Conservation (phyloP, 192 early-diverging fungal genomes). For the Anaeromyces robustus region DNA sequence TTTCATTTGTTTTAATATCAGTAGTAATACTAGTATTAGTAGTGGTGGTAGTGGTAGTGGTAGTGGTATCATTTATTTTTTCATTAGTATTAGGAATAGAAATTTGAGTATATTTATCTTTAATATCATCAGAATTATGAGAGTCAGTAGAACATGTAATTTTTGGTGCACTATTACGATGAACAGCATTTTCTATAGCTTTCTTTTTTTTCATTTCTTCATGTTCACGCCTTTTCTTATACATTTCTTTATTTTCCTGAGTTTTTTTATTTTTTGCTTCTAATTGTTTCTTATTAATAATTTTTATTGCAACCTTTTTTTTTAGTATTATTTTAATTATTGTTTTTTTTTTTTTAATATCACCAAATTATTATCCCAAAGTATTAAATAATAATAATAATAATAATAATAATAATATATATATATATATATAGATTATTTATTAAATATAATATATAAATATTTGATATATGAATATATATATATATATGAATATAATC, state of each 20-base stretch:
- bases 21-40: too few relatives aligned
- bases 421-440: neutral
- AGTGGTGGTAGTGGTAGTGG: too few relatives aligned
- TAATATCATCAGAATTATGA: neutral
- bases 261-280: conserved; percentile 9
- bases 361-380: too few relatives aligned
- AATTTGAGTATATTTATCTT: neutral
- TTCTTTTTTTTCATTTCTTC: conserved; percentile 2
- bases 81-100: too few relatives aligned
- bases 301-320: conserved; percentile 8
- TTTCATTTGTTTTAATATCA: too few relatives aligned
- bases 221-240: conserved; percentile 3
- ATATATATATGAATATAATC: too few relatives aligned
- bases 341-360: neutral
- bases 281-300: conserved; percentile 9
- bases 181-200: conserved; percentile 1
- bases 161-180: neutral
- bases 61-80: too few relatives aligned
- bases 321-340: neutral
- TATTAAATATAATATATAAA: neutral
- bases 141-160: neutral
- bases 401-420: too few relatives aligned
- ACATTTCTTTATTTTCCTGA: conserved; percentile 2
- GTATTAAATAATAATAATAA: too few relatives aligned
- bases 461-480: too few relatives aligned